Evolutionary conservation across 306 rosid species (phyloP).

Genomic region (Vigna angularis): DNA sequence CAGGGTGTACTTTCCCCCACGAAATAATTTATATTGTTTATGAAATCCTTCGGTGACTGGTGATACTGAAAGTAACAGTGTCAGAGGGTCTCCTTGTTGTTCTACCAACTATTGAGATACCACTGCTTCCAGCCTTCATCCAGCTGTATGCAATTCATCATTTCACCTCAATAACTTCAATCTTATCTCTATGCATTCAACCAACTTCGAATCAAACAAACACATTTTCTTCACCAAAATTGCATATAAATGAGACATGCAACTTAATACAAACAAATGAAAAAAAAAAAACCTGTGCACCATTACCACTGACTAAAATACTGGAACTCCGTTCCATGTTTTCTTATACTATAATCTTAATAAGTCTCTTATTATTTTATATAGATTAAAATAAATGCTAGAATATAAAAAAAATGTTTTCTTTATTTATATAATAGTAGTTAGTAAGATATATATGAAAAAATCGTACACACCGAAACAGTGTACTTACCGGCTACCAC

Average conservation of each 20-base stretch:
- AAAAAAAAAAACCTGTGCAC: background rate
- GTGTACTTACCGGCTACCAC: background rate
- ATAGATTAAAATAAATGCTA: no score
- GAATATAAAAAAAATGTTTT: no score
- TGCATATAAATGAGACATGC: background rate
- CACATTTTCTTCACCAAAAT: background rate
- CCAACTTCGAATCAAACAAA: background rate
- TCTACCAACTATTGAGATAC: conserved; percentile 12
- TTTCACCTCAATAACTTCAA: conserved; percentile 32
- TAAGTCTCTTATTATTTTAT: background rate
- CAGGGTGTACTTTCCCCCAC: conserved; percentile 24
- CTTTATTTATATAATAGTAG: background rate
- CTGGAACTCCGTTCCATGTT: background rate
- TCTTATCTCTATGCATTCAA: background rate
- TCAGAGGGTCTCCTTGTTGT: background rate
- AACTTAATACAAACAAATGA: background rate
- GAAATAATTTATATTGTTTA: conserved; percentile 13
- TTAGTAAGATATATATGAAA: background rate
- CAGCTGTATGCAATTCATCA: conserved; percentile 47
- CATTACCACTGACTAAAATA: background rate
- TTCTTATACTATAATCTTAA: background rate
- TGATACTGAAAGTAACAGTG: background rate
- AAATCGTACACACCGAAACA: background rate
- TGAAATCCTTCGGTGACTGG: background rate
- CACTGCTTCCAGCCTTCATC: conserved; percentile 42